Base-by-base conservation (phyloP, 176 grass and related monocot species). In the maize (Zea mays) region DNA sequence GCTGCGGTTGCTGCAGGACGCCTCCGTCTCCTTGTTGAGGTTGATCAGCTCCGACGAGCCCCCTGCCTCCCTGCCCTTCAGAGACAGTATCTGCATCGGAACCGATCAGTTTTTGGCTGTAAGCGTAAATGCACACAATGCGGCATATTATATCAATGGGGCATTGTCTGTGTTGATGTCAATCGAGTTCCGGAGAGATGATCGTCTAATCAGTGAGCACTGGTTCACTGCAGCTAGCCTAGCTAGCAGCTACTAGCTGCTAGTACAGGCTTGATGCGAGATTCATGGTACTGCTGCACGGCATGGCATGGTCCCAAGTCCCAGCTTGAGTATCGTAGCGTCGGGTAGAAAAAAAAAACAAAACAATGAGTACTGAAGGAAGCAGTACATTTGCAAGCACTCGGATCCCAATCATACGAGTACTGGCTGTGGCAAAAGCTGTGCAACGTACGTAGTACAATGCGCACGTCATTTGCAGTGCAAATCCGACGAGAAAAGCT, bases 11-110 rank as follows among this genome's bases (percentile, higher is more conserved):
- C 93, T 97, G 81, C 90, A 93, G 21, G 93, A 97, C 21, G 87
- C 90, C 81, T 97, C 93, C 17, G 93, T 97, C 86, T 97, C 93
- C 86, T 97, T 97, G 83, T 97, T 97, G 15, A 97, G 93, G 80
- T 97, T 97, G 68, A 97, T 97, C 48, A 93, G 80, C 72, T 97
- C 93, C 11, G 90, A 97, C 8, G 87, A 93, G 27, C 27, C 27
- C 5, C 78, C 86, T 42, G 88, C 83, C 69, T 87, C 89, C 72
- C 93, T 90, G 44, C 93, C 90, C 77, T 93, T 97, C 16, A 93
- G 66, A 38, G 87, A 79, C 63, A 86, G 39, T 58, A 97, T 90
- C 93, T 97, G 90, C 62, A 87, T 6, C 21, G 50, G 35, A 51
- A 52, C 4, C 38, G 48, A 55, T 79, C 46, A n/a, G 17, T 16